Conservation (phyloP, 2,329 filamentous ascomycete genomes). For the Diaporthe citri region DNA sequence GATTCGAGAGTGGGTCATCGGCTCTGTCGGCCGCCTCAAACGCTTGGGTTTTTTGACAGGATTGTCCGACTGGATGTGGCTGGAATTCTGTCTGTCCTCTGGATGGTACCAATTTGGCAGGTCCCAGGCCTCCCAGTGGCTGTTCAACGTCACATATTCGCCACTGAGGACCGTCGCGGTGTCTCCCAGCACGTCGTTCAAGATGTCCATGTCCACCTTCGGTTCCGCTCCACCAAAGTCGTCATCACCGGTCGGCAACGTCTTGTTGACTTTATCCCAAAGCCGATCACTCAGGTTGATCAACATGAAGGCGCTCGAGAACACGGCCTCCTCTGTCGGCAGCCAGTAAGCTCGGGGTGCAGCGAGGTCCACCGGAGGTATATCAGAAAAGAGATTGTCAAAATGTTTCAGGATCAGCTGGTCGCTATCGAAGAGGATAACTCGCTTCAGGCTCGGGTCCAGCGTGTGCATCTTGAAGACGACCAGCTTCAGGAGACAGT, state of each 20-base stretch:
- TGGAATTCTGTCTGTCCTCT: neutral
- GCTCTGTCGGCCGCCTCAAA: neutral
- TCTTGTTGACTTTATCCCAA: slow-evolving; percentile 17
- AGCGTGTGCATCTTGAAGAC: slow-evolving; percentile 27
- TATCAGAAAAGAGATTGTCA: slow-evolving; percentile 4
- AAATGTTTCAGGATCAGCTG: slow-evolving; percentile 21
- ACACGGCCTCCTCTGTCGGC: neutral
- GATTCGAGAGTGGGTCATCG: neutral
- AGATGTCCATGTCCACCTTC: slow-evolving; percentile 6
- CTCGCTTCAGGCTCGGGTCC: neutral
- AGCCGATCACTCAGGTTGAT: slow-evolving; percentile 25
- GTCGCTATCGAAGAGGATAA: slow-evolving; percentile 12
- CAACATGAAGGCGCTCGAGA: slow-evolving; percentile 30
- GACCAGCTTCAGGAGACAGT: slow-evolving; percentile 20
- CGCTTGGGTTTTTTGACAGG: accelerated
- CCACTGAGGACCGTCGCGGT: slow-evolving; percentile 20
- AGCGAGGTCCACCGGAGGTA: slow-evolving; percentile 1
- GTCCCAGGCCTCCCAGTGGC: slow-evolving; percentile 24
- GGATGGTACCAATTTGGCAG: slow-evolving; percentile 15
- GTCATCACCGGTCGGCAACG: neutral
- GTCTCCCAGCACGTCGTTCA: neutral
- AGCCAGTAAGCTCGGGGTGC: slow-evolving; percentile 21
- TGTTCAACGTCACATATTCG: slow-evolving; percentile 23
- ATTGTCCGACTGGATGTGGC: neutral
- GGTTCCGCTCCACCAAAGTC: no score